Base-by-base conservation (phyloP, 1,139 yeast genomes). In the Saccharomyces hybrid region DNA sequence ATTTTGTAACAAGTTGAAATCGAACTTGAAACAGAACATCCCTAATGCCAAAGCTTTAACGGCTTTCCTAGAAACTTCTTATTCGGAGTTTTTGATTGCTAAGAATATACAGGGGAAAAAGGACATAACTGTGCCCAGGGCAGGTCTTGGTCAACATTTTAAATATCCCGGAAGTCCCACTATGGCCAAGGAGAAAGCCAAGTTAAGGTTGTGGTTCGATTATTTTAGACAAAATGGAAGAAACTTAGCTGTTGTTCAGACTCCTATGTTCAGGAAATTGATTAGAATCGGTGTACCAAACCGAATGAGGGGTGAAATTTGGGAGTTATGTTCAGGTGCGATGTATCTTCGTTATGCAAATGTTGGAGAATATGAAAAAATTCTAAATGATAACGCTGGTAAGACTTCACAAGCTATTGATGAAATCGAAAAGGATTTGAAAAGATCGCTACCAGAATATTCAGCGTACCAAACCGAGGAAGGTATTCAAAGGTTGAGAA, bases 341-440 rank as follows among this genome's bases (percentile, higher is more conserved):
- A 84, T 89, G 77, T 88, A 83, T 65, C 69, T 81, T 52, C 75
- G 98, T 55, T 79, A 84, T 65, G 82, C 82, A 54, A 76, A 85
- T 61, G 79, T 78, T 19, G 80, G 79, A 0, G 82, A 80, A 53
- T 95, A 90, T 69, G 69, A 75, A 49, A 69, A 75, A 42, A 62
- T 90, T 11, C 75, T 90, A 51, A 75, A 75, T 2, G 84, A 80
- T 24, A 84, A 87, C 67, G 76, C 74, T 32, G 86, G 82, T 9
- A 80, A 84, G 57, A 75, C 74, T 2, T 87, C 97, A 0, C 73
- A 88, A 54, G 98, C 99, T 0, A 84, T 91, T 50, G 99, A 93
- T 60, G 99, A 95, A 66, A 95, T 95, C 61, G 98, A 91, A 68
- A 95, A 95, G 69, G 99, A 95, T 72, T 78, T 95, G 66, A 89